These are phyloP conservation scores for Closterium sp. DNA, from an alignment of 139 green algal species.

Conservation along the genomic window DNA sequence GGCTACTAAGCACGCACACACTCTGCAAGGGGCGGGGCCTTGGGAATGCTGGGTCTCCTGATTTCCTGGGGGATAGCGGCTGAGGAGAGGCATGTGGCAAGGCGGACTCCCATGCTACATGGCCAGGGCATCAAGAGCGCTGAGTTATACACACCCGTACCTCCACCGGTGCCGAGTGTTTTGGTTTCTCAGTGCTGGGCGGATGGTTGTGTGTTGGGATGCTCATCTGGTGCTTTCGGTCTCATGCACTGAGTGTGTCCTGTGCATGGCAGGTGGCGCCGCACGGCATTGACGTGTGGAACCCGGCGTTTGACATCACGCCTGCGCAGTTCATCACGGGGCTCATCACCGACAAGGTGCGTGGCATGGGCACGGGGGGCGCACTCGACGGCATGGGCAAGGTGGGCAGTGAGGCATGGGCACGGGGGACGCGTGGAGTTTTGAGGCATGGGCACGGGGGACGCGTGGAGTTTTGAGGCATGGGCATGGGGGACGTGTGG, in stretches of 20 bases:
- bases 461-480: too few species aligned
- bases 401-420: too few species aligned
- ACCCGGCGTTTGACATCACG: conserved; percentile 93
- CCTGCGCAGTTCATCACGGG: conserved; percentile 79
- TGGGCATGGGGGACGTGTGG: too few species aligned
- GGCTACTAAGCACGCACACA: conserved; percentile 71
- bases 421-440: too few species aligned
- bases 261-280: conserved; percentile 64
- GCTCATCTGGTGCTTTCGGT: too few species aligned
- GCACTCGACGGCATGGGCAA: too few species aligned
- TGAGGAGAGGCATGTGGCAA: conserved; percentile 45
- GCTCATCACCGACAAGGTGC: conserved; percentile 88
- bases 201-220: too few species aligned
- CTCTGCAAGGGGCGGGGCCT: conserved; percentile 11
- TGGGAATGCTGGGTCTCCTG: conserved; percentile 55
- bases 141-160: too few species aligned
- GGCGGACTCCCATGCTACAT: conserved; percentile 71
- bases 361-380: not conserved
- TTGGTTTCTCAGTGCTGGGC: too few species aligned
- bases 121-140: too few species aligned
- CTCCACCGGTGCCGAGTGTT: too few species aligned
- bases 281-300: conserved; percentile 85
- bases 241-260: not conserved
- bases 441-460: too few species aligned
- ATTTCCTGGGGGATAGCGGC: conserved; percentile 81